Evolutionary conservation across 1,284 basidiomycete species (phyloP), one percentile per base, ranked within the genome.

Genomic region (Phylloboletellus chloephorus): DNA sequence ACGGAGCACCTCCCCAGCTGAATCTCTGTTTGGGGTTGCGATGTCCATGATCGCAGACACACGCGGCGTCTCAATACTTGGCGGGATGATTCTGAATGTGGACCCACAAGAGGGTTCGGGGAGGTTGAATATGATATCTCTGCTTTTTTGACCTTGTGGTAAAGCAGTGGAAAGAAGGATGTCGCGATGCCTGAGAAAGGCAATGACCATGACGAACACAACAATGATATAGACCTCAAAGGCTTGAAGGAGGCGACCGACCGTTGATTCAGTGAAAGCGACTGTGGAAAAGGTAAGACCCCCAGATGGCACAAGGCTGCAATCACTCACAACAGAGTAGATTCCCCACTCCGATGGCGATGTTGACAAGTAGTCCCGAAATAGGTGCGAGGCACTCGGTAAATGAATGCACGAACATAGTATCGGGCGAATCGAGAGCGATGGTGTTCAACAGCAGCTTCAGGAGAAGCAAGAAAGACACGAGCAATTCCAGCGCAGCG

Each of bases 201-300:
- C 63, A 23, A 63, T 56, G 30, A 82, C 66, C 44, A 82, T 70
- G 46, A 73, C 61, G 53, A 72, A 76, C 16, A 85, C 63, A 39
- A 82, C 67, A 28, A 81, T 57, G 31, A 79, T 68, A 53, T 80
- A 87, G n/a, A 81, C 47, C 52, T 82, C 79, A 32, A 79, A 60
- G 12, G 77, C 78, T 51, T 80, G 77, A 43, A 88, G 67, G 51
- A 87, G 76, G 30, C 81, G 77, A n/a, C 83, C 85, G 4, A 82
- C 63, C 7, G 71, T 68, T 8, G 76, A 76, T 58, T 87, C 84
- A 2, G 82, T 75, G 53, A 86, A 85, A 42, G 69, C 63, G 54
- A 80, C 83, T 87, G 47, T 7, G 21, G 21, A 44, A 39, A 25
- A 26, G 41, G 26, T 55, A 16, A 51, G 50, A 42, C 41, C 20